Evolutionary conservation across 1,139 yeast genomes (phyloP), one percentile per base, ranked within the genome.

Genomic region (Hyphopichia buzzinii): DNA sequence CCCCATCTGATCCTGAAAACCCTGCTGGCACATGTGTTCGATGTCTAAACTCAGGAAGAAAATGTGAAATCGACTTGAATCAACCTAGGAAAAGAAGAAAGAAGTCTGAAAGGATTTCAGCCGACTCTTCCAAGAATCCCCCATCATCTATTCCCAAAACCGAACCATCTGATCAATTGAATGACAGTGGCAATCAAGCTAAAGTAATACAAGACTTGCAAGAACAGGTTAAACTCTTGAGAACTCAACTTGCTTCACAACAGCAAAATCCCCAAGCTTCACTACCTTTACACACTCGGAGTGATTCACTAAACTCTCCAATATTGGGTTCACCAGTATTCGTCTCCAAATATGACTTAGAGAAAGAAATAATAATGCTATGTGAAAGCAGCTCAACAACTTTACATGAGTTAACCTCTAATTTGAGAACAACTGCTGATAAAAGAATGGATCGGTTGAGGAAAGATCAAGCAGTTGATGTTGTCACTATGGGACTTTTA

Each of bases 21-120:
- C 83, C 82, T 4, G 55, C 67, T 2, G 76, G 80, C n/a, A 79
- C 92, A 0, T 89, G 97, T 59, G 62, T 74, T 7, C 69, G 96
- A 34, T 89, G 97, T 55, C 46, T 75, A 24, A 85, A 80, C 53
- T 71, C 84, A 17, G 71, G 74, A 30, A 67, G 81, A 40, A 61
- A 59, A 25, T 89, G 97, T 61, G 81, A 81, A 39, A 80, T 84
- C 37, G 88, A 85, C 47, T 53, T 78, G 17, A 72, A 78, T 13
- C 85, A 78, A 38, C 67, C 81, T 7, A 64, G 82, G 33, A 74
- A 83, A 47, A 73, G 81, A 42, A 59, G 71, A 42, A 64, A 64
- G 37, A 67, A 65, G 46, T 62, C 64, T 3, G 64, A 55, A 31
- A 52, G 51, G 19, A 39, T 14, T 21, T 21, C 24, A 21, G 24